Percentiles rank a stretch among this genome's conserved stretches.
Conservation (phyloP, 1,284 basidiomycete genomes). For the Pyrrhoderma lamaoense region DNA sequence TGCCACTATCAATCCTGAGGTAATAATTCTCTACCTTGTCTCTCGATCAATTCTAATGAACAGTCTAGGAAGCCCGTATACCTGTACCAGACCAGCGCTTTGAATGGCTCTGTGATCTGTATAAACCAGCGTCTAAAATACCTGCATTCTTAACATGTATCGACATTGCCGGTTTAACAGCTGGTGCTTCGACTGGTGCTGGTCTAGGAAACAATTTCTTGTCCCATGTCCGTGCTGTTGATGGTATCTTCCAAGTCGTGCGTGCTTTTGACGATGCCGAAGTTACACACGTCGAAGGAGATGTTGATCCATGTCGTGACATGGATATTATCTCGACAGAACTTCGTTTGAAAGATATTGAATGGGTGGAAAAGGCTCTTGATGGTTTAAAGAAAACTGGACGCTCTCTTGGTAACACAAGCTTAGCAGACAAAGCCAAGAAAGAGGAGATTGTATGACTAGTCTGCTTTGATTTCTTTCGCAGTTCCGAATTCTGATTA, state of each 20-base stretch:
- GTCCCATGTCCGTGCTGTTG: conserved; percentile 95
- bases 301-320: conserved; percentile 92
- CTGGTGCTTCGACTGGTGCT: conserved; percentile 95
- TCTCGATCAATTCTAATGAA: not conserved
- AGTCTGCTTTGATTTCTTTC: conserved; percentile 8
- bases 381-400: conserved; percentile 72
- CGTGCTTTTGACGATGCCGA: conserved; percentile 98
- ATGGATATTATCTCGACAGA: conserved; percentile 98
- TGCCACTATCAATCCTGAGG: conserved; percentile 88
- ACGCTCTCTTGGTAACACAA: conserved; percentile 67
- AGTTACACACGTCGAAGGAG: conserved; percentile 98
- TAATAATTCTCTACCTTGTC: conserved; percentile 20
- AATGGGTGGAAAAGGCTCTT: conserved; percentile 94
- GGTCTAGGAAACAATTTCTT: conserved; percentile 98
- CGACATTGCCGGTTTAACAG: conserved; percentile 97
- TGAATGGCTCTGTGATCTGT: conserved; percentile 86
- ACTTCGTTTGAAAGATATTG: conserved; percentile 93
- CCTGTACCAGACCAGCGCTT: conserved; percentile 96
- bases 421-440: conserved; percentile 90
- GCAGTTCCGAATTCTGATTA: conserved; percentile 23
- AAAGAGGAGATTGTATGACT: conserved; percentile 88
- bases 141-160: conserved; percentile 97
- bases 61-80: conserved; percentile 75
- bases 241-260: conserved; percentile 98
- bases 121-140: conserved; percentile 85